Evolutionary conservation across 1,284 basidiomycete genomes (phyloP), one percentile per base, ranked within the genome.

Genomic region (Trichosporon ovoides): DNA sequence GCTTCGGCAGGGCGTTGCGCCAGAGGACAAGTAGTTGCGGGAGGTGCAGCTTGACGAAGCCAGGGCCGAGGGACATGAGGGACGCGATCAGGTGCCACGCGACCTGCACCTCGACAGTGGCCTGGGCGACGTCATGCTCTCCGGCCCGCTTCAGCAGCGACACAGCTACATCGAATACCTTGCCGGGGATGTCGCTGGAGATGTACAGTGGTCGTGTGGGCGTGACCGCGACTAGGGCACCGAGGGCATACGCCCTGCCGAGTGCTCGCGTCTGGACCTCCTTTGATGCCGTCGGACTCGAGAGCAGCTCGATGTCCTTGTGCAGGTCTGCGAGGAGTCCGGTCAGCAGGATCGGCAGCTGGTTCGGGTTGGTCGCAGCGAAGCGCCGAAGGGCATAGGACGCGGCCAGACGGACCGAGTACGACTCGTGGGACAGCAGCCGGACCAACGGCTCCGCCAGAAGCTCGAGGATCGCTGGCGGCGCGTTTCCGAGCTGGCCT

Each of bases 1-100:
- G 88, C 76, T 98, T 98, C 1, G 95, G 92, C 0, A 98, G 81
- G 2, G 96, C 93, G 68, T 98, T 98, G 35, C 95, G 82, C 96
- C 96, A 98, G 2, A 98, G 83, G 0, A 95, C 89, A 24, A 98
- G 83, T 7, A 98, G 81, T 68, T 97, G 93, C 0, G 92, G 87
- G 1, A 98, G 82, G 74, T 98, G 93, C 0, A 89, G 84, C 34
- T 91, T 85, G 52, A 97, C 91, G 68, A 98, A 97, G 66, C 91
- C 88, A 7, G 91, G 91, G 0, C 95, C 95, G 3, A 98, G 85
- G 4, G 88, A 84, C 88, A 97, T 93, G 52, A 98, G 80, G 0
- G 91, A 86, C 0, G 89, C 87, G 57, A 98, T 89, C 37, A 91
- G 80, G 14, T 87, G 91, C 96, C 96, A 98, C 0, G 95, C 92